phyloP scores from a whole-genome alignment of 2,329 filamentous ascomycete species.

The Aspergillus persii region DNA sequence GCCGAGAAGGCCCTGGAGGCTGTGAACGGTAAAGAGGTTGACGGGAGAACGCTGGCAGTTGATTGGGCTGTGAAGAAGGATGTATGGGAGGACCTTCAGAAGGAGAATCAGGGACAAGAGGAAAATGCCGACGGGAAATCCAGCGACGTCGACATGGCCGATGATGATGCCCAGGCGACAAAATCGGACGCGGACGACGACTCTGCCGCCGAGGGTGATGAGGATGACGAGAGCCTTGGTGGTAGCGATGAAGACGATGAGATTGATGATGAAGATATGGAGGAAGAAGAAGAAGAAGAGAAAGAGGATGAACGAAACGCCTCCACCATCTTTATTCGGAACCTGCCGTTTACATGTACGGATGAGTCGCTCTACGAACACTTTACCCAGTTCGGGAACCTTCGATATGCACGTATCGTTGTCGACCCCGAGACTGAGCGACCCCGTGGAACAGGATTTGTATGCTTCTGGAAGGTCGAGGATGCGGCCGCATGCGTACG shows the following conservation, averaged over 20 bases:
- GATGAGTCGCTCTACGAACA: constrained; percentile 81
- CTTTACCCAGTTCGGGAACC: constrained; percentile 81
- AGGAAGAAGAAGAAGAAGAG: constrained; percentile 46
- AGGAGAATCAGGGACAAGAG: constrained; percentile 37
- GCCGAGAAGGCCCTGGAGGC: constrained; percentile 82
- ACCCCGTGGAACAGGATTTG: constrained; percentile 89
- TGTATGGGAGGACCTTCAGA: constrained; percentile 69
- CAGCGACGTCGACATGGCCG: constrained; percentile 55
- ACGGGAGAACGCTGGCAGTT: constrained; percentile 84
- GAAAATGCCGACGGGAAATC: constrained; percentile 31
- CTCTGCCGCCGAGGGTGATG: constrained; percentile 36
- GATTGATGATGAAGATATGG: constrained; percentile 43
- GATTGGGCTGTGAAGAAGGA: constrained; percentile 96
- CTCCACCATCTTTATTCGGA: constrained; percentile 86
- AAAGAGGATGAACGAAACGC: constrained; percentile 57
- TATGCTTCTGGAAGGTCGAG: constrained; percentile 78
- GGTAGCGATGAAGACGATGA: constrained; percentile 45
- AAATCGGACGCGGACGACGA: constrained; percentile 42
- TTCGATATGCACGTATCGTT: constrained; percentile 89
- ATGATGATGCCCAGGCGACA: constrained; percentile 53
- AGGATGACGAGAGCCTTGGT: constrained; percentile 35
- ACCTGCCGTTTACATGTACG: constrained; percentile 83
- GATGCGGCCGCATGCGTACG: constrained; percentile 77
- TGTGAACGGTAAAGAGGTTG: constrained; percentile 85
- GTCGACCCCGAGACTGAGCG: constrained; percentile 81